phyloP scores from a whole-genome alignment of 2,329 filamentous ascomycete species.

The Amylocarpus encephaloides region DNA sequence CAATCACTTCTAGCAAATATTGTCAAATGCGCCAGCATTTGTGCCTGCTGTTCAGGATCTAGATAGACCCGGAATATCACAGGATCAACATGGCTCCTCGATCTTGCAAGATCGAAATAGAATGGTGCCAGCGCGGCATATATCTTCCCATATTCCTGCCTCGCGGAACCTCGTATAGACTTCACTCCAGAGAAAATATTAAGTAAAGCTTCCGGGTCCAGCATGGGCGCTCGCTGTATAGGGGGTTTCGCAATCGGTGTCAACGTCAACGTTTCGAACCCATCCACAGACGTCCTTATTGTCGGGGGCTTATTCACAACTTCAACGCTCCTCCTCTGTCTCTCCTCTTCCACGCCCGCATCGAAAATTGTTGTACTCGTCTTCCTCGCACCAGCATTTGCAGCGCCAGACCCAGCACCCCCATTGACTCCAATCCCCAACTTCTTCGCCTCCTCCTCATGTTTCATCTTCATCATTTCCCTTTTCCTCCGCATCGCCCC shows the following conservation, averaged over 20 bases:
- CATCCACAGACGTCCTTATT: slow-evolving; percentile 45
- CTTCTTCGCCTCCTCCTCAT: slow-evolving; percentile 31
- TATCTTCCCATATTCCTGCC: slow-evolving; percentile 84
- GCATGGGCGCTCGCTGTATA: slow-evolving; percentile 34
- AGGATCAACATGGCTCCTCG: slow-evolving; percentile 70
- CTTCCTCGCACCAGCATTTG: slow-evolving; percentile 25
- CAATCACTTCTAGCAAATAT: slow-evolving; percentile 77
- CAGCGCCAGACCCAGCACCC: slow-evolving; percentile 15
- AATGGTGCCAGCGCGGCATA: slow-evolving; percentile 85
- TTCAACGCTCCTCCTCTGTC: slow-evolving; percentile 37
- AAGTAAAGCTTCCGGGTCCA: slow-evolving; percentile 60
- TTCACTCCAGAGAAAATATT: slow-evolving; percentile 62
- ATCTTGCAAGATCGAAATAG: slow-evolving; percentile 73
- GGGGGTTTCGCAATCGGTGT: slow-evolving; percentile 31
- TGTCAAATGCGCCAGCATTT: slow-evolving; percentile 76
- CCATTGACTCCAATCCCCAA: slow-evolving; percentile 29
- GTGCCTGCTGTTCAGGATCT: slow-evolving; percentile 84
- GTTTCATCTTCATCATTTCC: slow-evolving; percentile 45
- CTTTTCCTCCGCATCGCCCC: slow-evolving; percentile 56
- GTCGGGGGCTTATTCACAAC: slow-evolving; percentile 17
- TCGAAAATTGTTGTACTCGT: slow-evolving; percentile 65
- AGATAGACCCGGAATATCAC: slow-evolving; percentile 80
- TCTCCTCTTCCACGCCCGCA: slow-evolving; percentile 60
- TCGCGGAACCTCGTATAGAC: slow-evolving; percentile 77
- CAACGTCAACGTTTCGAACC: slow-evolving; percentile 68